A percentile compares a stretch with the other conserved stretches of the same genome.
These are phyloP conservation scores for Helicocarpus griseus DNA, from an alignment of 2,329 filamentous ascomycete genomes.

Conservation along the genomic window DNA sequence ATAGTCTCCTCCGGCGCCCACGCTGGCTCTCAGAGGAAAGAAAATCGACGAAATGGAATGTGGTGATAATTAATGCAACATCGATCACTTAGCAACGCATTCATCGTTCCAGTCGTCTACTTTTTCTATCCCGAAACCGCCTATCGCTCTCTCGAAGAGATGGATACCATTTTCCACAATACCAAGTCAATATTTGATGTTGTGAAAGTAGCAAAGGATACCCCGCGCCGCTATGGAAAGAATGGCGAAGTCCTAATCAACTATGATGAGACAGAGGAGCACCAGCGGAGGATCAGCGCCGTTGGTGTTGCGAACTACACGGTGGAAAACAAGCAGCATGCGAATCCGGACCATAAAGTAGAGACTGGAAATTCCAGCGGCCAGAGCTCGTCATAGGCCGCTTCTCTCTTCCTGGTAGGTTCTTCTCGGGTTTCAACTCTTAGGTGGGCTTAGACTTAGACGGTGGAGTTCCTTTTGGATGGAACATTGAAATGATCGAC, in stretches of 20 bases:
- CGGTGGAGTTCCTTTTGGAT: too few relatives aligned
- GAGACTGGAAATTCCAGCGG: constrained; percentile 8
- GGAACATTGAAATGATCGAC: too few relatives aligned
- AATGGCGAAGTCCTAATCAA: constrained; percentile 47
- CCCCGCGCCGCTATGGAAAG: constrained; percentile 49
- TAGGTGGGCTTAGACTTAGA: too few relatives aligned
- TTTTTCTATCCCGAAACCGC: constrained; percentile 41
- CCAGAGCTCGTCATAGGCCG: neutral
- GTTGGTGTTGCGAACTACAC: neutral
- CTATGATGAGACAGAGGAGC: constrained; percentile 38
- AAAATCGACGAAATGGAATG: too few relatives aligned
- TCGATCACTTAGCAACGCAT: constrained; percentile 3
- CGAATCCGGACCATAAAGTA: constrained; percentile 8
- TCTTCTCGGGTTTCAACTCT: too few relatives aligned
- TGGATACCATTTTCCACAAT: constrained; percentile 58
- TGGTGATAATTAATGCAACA: too few relatives aligned
- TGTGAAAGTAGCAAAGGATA: constrained; percentile 40
- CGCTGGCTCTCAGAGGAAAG: too few relatives aligned
- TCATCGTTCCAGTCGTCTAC: constrained; percentile 21
- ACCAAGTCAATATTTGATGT: constrained; percentile 40
- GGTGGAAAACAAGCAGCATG: constrained; percentile 7
- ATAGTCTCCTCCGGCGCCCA: too few relatives aligned
- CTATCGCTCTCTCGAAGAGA: constrained; percentile 54
- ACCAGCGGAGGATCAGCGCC: constrained; percentile 10
- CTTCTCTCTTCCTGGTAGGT: too few relatives aligned